Percentiles rank a stretch among this genome's conserved stretches.
Evolutionary conservation across 805 yeast genomes (phyloP).

Genomic region (Cyberlindnera xishuangbannaensis): DNA sequence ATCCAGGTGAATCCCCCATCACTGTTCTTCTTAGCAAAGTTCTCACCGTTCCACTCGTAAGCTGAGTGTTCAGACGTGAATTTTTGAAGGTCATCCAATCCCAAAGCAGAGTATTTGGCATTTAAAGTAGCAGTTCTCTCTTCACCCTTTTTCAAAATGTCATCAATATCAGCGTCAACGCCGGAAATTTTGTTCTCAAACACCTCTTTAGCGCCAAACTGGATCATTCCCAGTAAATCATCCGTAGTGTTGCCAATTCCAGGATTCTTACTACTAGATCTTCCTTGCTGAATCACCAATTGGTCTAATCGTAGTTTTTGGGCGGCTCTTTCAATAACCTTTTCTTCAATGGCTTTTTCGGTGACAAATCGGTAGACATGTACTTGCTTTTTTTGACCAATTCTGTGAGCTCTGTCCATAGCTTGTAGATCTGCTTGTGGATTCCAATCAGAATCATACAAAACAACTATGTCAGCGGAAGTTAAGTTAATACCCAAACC

Average conservation of each 20-base stretch:
- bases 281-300: slow-evolving; percentile 91
- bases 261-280: slow-evolving; percentile 44
- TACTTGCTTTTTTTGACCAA: slow-evolving; percentile 96
- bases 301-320: slow-evolving; percentile 91
- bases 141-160: slow-evolving; percentile 73
- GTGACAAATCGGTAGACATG: slow-evolving; percentile 89
- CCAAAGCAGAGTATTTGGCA: slow-evolving; percentile 77
- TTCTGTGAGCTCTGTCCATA: slow-evolving; percentile 97
- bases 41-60: slow-evolving; percentile 96
- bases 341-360: slow-evolving; percentile 94
- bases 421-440: slow-evolving; percentile 98
- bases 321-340: slow-evolving; percentile 92
- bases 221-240: slow-evolving; percentile 91
- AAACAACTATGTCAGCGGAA: slow-evolving; percentile 82
- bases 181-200: slow-evolving; percentile 45
- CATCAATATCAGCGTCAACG: slow-evolving; percentile 68
- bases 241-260: slow-evolving; percentile 63
- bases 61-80: slow-evolving; percentile 86
- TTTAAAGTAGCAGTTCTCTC: slow-evolving; percentile 75
- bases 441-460: slow-evolving; percentile 95
- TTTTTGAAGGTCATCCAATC: slow-evolving; percentile 89
- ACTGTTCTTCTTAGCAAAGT: slow-evolving; percentile 37
- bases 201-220: slow-evolving; percentile 90
- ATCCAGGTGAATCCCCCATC: slow-evolving; percentile 51
- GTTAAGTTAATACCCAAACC: slow-evolving; percentile 93